Evolutionary conservation across 1,139 yeast genomes (phyloP).

Genomic region (Pichia norvegensis): DNA sequence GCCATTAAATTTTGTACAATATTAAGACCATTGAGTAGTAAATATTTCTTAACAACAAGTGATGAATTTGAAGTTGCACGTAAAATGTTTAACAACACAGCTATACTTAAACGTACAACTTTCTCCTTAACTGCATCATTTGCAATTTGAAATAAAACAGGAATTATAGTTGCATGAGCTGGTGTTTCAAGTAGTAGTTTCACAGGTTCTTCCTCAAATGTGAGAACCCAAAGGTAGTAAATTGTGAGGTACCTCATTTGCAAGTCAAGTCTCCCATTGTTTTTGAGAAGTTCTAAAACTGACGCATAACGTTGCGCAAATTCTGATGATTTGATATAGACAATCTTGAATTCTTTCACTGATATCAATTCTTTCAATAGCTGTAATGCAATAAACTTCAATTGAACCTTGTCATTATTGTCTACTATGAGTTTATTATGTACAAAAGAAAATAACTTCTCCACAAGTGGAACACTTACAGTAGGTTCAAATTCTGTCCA

Average conservation of each 20-base stretch:
- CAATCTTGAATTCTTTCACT: slow-evolving; percentile 47
- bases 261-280: slow-evolving; percentile 43
- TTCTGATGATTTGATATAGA: slow-evolving; percentile 38
- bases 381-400: slow-evolving; percentile 62
- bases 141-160: slow-evolving; percentile 39
- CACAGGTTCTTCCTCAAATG: slow-evolving; percentile 58
- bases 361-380: slow-evolving; percentile 56
- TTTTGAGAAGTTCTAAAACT: slow-evolving; percentile 1
- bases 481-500: not conserved
- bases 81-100: slow-evolving; percentile 56
- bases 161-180: slow-evolving; percentile 54
- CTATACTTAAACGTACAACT: slow-evolving; percentile 72
- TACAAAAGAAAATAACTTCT: slow-evolving; percentile 35
- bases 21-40: slow-evolving; percentile 71
- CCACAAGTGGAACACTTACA: not conserved
- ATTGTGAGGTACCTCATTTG: slow-evolving; percentile 81
- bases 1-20: slow-evolving; percentile 63
- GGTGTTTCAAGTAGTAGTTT: slow-evolving; percentile 39
- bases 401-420: slow-evolving; percentile 37
- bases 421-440: slow-evolving; percentile 39
- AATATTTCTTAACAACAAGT: slow-evolving; percentile 48
- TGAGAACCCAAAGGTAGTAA: slow-evolving; percentile 74
- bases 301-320: slow-evolving; percentile 1
- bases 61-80: slow-evolving; percentile 34
- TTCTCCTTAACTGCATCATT: slow-evolving; percentile 87